Conservation (phyloP, 257 asterid species). For the Solanum virginianum region DNA sequence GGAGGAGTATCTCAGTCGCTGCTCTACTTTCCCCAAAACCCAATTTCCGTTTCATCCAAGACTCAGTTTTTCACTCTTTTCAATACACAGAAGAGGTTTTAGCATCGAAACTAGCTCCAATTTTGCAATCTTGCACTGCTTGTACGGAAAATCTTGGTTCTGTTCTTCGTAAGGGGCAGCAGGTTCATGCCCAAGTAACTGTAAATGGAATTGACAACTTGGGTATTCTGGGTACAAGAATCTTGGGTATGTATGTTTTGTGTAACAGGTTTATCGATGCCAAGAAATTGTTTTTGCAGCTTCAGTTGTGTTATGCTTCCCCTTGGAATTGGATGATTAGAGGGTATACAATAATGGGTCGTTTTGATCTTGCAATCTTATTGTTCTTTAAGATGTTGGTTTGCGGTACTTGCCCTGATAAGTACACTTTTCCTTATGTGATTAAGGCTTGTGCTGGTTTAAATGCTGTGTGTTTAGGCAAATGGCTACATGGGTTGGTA, state of each 20-base stretch:
- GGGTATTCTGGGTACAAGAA: slow-evolving; percentile 66
- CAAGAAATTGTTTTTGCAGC: slow-evolving; percentile 54
- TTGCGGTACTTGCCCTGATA: slow-evolving; percentile 77
- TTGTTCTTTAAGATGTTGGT: slow-evolving; percentile 72
- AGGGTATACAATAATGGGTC: slow-evolving; percentile 57
- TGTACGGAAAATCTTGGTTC: slow-evolving; percentile 13
- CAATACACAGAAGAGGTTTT: slow-evolving; percentile 24
- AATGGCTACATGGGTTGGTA: slow-evolving; percentile 34
- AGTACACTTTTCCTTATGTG: slow-evolving; percentile 75
- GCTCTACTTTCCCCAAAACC: not conserved
- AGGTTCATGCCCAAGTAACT: slow-evolving; percentile 63
- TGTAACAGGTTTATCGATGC: slow-evolving; percentile 39
- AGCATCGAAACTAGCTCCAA: slow-evolving; percentile 58
- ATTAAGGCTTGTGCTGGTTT: slow-evolving; percentile 74
- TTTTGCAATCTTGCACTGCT: slow-evolving; percentile 21
- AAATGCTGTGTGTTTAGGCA: slow-evolving; percentile 35
- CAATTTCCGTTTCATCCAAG: not conserved
- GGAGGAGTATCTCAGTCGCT: not conserved
- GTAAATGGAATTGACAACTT: slow-evolving; percentile 53
- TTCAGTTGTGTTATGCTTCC: slow-evolving; percentile 62
- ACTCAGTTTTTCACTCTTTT: not conserved
- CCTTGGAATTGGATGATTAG: slow-evolving; percentile 99
- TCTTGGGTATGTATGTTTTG: slow-evolving; percentile 63
- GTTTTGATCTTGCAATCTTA: slow-evolving; percentile 41
- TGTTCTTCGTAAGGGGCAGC: slow-evolving; percentile 26